phyloP scores from a whole-genome alignment of 2,329 filamentous ascomycete species.

The Epicoccum nigrum region DNA sequence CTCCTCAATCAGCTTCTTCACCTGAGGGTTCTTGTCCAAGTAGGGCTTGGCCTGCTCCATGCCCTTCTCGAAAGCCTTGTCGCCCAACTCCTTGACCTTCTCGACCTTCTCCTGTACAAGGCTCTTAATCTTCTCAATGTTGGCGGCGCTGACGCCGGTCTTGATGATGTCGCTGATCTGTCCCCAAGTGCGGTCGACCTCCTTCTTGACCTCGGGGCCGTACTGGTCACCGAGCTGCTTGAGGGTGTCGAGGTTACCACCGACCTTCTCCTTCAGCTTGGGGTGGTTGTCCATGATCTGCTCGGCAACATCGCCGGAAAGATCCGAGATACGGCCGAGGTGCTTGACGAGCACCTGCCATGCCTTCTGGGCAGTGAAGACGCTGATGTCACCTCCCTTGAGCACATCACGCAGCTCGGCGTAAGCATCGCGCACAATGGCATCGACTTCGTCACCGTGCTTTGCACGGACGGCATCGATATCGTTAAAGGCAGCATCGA shows the following conservation, averaged over 20 bases:
- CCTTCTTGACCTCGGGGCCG: conserved; percentile 77
- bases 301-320: conserved; percentile 66
- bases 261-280: conserved; percentile 72
- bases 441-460: conserved; percentile 72
- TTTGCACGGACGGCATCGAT: conserved; percentile 70
- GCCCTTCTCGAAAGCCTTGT: conserved; percentile 74
- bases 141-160: conserved; percentile 64
- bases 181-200: conserved; percentile 73
- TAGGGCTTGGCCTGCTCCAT: conserved; percentile 73
- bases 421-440: conserved; percentile 71
- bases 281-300: conserved; percentile 78
- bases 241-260: conserved; percentile 70
- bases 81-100: conserved; percentile 69
- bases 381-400: conserved; percentile 64
- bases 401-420: conserved; percentile 67
- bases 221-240: conserved; percentile 72
- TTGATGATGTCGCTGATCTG: conserved; percentile 69
- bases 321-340: conserved; percentile 62
- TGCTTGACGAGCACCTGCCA: conserved; percentile 69
- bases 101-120: conserved; percentile 73
- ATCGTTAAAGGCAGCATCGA: conserved; percentile 73
- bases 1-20: conserved; percentile 74
- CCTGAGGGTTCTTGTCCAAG: conserved; percentile 76
- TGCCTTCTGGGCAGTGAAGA: conserved; percentile 66
- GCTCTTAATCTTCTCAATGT: conserved; percentile 61